phyloP scores from a whole-genome alignment of 495 filamentous ascomycete species.

The Clavariopsis aquatica region DNA sequence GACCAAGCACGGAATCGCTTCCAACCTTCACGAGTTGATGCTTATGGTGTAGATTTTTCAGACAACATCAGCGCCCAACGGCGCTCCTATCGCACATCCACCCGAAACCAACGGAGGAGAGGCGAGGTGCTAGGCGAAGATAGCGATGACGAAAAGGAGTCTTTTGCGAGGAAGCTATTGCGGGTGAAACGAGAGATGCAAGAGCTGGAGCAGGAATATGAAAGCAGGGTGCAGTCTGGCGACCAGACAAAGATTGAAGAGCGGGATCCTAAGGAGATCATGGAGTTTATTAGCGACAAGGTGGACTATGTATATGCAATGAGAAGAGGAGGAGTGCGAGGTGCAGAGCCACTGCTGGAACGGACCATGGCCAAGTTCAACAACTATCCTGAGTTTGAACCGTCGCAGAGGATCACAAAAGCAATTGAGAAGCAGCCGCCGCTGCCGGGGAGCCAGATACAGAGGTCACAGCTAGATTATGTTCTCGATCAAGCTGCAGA shows the following conservation, averaged over 20 bases:
- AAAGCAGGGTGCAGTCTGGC: conserved; percentile 29
- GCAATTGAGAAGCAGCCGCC: conserved; percentile 26
- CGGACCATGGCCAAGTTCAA: conserved; percentile 36
- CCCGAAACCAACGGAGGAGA: conserved; percentile 55
- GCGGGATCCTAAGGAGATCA: conserved; percentile 32
- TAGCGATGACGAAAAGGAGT: conserved; percentile 58
- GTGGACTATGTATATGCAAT: conserved; percentile 39
- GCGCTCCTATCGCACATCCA: conserved; percentile 75
- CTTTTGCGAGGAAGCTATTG: conserved; percentile 72
- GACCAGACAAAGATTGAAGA: conserved; percentile 35
- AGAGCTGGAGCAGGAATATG: conserved; percentile 44
- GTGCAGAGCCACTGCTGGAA: conserved; percentile 30
- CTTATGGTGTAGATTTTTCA: conserved; percentile 76
- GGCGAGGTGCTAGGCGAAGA: conserved; percentile 65
- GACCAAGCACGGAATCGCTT: conserved; percentile 80
- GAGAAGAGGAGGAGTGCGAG: conserved; percentile 27
- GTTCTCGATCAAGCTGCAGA: conserved; percentile 76
- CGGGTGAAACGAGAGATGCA: conserved; percentile 46
- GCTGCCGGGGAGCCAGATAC: conserved; percentile 25
- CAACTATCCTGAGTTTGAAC: conserved; percentile 19
- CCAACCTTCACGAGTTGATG: conserved; percentile 70
- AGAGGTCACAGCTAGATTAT: conserved; percentile 21
- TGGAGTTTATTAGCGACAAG: conserved; percentile 33
- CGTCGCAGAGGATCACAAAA: conserved; percentile 13
- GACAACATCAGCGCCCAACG: conserved; percentile 76